Conservation (phyloP, 441 rosid genomes). For the Euphorbia schlechtendalii region DNA sequence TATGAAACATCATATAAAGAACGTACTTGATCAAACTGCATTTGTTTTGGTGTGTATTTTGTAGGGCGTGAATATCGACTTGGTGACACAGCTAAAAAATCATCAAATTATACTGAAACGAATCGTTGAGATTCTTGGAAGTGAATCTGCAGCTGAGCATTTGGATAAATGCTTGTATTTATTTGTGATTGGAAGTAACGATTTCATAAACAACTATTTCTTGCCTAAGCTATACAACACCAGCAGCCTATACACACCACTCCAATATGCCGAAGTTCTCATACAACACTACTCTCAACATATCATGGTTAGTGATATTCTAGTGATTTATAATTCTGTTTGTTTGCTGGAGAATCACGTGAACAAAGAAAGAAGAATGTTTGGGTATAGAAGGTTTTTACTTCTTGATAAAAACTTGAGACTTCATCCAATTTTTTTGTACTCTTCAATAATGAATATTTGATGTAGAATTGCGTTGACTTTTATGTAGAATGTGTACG, state of each 20-base stretch:
- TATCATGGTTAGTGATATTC: conserved; percentile 27
- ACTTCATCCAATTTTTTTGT: no score
- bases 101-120: conserved; percentile 29
- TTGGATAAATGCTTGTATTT: conserved; percentile 52
- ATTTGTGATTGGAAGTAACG: conserved; percentile 23
- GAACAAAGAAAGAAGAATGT: no score
- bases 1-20: not conserved
- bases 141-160: conserved; percentile 21
- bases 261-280: conserved; percentile 38
- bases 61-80: conserved; percentile 46
- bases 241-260: conserved; percentile 23
- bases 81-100: conserved; percentile 37
- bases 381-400: no score
- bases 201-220: conserved; percentile 27
- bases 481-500: no score
- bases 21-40: no score
- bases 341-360: no score
- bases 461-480: no score
- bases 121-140: conserved; percentile 31
- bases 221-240: conserved; percentile 11
- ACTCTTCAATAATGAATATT: no score
- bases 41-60: not conserved
- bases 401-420: no score
- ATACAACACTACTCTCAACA: conserved; percentile 29
- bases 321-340: no score